phyloP scores from a whole-genome alignment of 2,329 filamentous ascomycete genomes.

The Nemania sp. region DNA sequence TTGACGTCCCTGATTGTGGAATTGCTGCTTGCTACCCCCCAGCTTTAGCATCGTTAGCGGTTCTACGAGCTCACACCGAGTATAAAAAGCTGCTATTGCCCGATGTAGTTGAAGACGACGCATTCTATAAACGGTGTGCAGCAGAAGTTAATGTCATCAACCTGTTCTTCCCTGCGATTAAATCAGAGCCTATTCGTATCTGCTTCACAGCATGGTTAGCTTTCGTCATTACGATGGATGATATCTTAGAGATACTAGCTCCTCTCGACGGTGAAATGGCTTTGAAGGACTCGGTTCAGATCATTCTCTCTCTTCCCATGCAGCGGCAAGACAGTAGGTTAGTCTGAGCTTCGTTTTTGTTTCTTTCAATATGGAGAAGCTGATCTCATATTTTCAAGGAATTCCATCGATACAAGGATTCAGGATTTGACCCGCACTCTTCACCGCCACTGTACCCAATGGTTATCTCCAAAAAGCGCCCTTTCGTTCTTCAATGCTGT shows the following conservation, averaged over 20 bases:
- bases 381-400: not conserved
- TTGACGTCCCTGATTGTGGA: not conserved
- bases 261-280: not conserved
- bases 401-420: not conserved
- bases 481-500: not conserved
- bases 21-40: not conserved
- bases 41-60: not conserved
- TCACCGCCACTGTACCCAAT: not conserved
- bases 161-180: not conserved
- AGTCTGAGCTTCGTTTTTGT: too few relatives aligned
- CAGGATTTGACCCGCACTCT: not conserved
- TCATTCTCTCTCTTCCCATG: not conserved
- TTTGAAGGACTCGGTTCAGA: not conserved
- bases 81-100: not conserved
- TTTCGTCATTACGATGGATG: not conserved
- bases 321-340: not conserved
- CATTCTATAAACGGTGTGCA: not conserved
- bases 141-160: conserved; percentile 1
- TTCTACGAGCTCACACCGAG: not conserved
- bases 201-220: conserved; percentile 1
- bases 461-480: not conserved
- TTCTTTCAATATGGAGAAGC: too few relatives aligned
- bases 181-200: not conserved
- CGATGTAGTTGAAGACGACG: not conserved
- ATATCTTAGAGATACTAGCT: not conserved